Evolutionary conservation across 2,329 filamentous ascomycete genomes (phyloP), one percentile per base, ranked within the genome.

Genomic region (Epichloe gansuensis): DNA sequence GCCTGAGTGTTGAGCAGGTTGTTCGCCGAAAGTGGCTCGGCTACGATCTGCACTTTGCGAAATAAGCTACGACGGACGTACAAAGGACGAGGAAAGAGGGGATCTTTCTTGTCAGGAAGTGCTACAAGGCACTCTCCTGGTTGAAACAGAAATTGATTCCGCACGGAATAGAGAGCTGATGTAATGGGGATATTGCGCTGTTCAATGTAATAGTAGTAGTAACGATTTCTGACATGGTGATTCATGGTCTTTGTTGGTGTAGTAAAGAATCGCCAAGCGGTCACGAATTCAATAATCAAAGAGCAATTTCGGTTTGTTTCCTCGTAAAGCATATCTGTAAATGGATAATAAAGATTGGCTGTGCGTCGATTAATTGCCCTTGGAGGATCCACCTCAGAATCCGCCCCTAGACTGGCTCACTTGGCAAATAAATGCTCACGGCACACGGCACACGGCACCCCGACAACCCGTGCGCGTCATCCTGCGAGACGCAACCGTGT

Each of bases 1-100:
- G 91, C 37, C 77, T 98, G 63, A 81, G 76, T 52, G 85, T 95
- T 17, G 81, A 84, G 12, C 76, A 89, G 66, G 86, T 98, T 34
- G 72, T 86, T 57, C 79, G 84, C 57, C 83, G 93, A 69, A 96
- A 96, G 76, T 97, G 91, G 91, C 77, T 98, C 59, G 87, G 88
- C 58, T 98, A 97, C 67, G 93, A 98, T 68, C 77, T 98, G 66
- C 93, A 98, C 74, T 98, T 98, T 75, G 93, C 93, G 55, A 98
- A 98, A 81, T 98, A 86, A 73, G 56, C 17, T 28, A 42, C 39
- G 31, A 48, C 5, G 31, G 31, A 48, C 5, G 31, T 35, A 42
- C 38, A 12, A 23, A 8, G 13, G 11, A 8, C 21, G 6, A n/a
- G 6, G 31, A 9, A 37, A 51, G 7, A 39, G 8, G 8, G 9